Base-by-base conservation (phyloP, 1,139 yeast species). In the Blastobotrys capitulatus region DNA sequence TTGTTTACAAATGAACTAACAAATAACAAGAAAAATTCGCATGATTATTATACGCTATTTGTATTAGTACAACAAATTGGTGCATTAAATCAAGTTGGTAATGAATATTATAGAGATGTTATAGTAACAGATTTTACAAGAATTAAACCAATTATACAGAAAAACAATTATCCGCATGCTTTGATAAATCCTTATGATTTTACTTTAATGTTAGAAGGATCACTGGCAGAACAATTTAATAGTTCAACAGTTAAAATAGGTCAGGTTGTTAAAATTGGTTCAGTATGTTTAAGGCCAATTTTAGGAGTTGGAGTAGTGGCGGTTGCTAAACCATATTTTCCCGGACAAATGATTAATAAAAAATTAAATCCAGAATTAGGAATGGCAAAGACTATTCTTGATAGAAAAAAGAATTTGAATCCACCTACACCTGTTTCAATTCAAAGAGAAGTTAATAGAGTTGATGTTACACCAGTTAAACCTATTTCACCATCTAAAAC, bases 281-380 rank as follows among this genome's bases (percentile, higher is more conserved):
- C 34, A 4, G 45, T 42, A 18, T 27, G 20, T 13, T 37, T 42
- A 19, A 15, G n/a, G 15, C 45, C 45, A n/a, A 19, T 42, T 7
- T n/a, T 42, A 8, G 45, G 45, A 20, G 38, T 42, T 16, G 45
- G 45, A 2, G 22, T 42, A 2, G 38, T 42, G 38, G 45, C 25
- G 6, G 8, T 18, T 26, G 45, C 45, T 5, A 42, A 32, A 25
- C 38, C 34, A 32, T 7, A 32, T 4, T 42, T 20, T 15, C 16
- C 26, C 2, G 29, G 29, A 15, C 45, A 42, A 34, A n/a, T 6
- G 7, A n/a, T 42, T 2, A 26, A 32, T 6, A 22, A 22, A 8
- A 18, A 42, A n/a, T 18, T 42, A 13, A 13, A 27, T 13, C 29
- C 26, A 31, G 8, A 4, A 27, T 18, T 4, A 4, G 38, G 38